Evolutionary conservation across 2,329 filamentous ascomycete genomes (phyloP).

Genomic region (Fusarium buxicola): DNA sequence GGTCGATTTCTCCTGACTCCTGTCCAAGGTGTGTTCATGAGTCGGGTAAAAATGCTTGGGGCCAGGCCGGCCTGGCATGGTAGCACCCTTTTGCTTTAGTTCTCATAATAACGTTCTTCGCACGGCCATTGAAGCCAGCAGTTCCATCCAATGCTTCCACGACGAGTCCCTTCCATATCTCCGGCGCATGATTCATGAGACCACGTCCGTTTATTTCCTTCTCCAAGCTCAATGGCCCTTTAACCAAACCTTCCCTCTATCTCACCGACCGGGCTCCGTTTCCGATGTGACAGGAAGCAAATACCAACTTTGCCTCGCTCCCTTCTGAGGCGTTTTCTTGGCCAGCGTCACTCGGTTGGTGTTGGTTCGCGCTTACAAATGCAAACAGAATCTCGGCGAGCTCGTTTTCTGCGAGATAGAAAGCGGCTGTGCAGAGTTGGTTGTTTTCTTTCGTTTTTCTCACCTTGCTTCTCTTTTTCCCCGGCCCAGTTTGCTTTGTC

Average conservation of each 20-base stretch:
- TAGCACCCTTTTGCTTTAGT: constrained; percentile 22
- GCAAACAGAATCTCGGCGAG: background rate
- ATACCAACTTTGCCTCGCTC: background rate
- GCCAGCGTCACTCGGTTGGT: background rate
- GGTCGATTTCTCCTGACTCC: constrained; percentile 29
- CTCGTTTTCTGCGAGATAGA: background rate
- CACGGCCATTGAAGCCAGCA: constrained; percentile 6
- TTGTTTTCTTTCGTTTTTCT: background rate
- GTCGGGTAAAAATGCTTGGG: constrained; percentile 20
- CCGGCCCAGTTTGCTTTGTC: background rate
- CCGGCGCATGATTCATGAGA: constrained; percentile 30
- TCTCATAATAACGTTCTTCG: constrained; percentile 6
- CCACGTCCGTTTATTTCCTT: constrained; percentile 19
- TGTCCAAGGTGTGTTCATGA: constrained; percentile 26
- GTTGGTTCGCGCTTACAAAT: background rate
- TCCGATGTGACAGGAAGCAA: background rate
- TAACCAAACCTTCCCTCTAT: background rate
- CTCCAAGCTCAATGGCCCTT: background rate
- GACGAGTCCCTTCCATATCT: constrained; percentile 13
- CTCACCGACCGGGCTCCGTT: constrained; percentile 8
- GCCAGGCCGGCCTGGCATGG: constrained; percentile 28
- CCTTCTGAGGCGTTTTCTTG: constrained; percentile 1
- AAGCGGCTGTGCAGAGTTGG: background rate
- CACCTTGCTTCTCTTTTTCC: background rate
- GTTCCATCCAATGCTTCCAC: constrained; percentile 16